Base-by-base conservation (phyloP, 2,329 filamentous ascomycete genomes). In the Alternaria gaisen region DNA sequence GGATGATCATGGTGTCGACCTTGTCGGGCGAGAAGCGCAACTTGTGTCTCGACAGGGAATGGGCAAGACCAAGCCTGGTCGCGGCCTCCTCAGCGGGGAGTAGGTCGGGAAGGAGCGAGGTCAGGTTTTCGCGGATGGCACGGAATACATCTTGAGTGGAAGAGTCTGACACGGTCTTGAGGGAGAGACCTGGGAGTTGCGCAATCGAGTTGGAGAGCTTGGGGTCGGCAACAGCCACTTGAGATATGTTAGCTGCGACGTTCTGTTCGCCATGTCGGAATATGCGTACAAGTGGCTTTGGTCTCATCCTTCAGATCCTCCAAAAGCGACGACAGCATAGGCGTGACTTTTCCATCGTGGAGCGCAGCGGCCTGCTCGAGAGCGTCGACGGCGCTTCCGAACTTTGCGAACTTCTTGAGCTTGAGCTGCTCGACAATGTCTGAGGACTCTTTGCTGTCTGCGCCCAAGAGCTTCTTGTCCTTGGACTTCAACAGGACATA, bases 1-100 rank as follows among this genome's bases (percentile, higher is more conserved):
- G 95, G 60, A 99, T 94, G 77, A 99, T 97, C 95, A 99, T 99
- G 53, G 95, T 95, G 79, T 99, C 95, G 70, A 99, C 94, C 86
- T 99, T 99, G 78, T 99, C 94, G 58, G 94, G 91, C 9, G 93
- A 97, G 83, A 99, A 99, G 85, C 97, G 97, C 77, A 99, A 89
- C 86, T 97, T 98, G 84, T 99, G 94, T 22, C 77, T 71, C 48
- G 94, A 97, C 75, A 99, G 90, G 58, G 94, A 97, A 84, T 99
- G 95, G 36, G 94, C 97, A 52, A 99, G 90, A 88, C 95, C 95
- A 61, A 99, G 87, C 24, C 92, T 90, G 91, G 98, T 98, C 73
- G 93, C 95, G 77, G 93, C 91, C 77, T 98, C 88, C 77, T 95
- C 94, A 75, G 93, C 87, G 53, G 92, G 89, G 50, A 91, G 84